Evolutionary conservation across 345 rosid genomes (phyloP).

Genomic region (Lepidium sativum): DNA sequence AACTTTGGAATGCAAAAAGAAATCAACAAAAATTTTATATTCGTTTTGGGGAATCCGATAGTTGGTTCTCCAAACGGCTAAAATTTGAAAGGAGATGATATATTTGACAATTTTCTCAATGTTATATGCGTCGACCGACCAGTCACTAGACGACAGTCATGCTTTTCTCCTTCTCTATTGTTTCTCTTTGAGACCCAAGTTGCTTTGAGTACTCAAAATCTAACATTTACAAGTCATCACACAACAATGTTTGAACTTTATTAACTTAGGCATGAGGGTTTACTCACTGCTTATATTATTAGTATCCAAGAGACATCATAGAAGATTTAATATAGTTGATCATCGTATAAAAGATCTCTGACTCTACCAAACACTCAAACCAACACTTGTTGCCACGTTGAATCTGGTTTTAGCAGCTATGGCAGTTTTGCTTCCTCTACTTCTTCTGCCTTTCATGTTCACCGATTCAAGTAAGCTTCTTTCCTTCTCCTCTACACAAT

Average conservation of each 20-base stretch:
- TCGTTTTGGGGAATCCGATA: no score
- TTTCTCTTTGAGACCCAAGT: neutral
- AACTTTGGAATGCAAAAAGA: no score
- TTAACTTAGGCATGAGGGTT: neutral
- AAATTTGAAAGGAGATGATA: no score
- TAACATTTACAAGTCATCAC: constrained; percentile 27
- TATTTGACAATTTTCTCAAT: no score
- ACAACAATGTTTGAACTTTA: neutral
- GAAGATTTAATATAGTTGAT: neutral
- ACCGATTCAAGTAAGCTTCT: constrained; percentile 62
- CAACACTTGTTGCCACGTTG: neutral
- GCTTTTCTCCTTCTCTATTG: constrained; percentile 14
- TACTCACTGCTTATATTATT: neutral
- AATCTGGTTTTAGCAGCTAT: constrained; percentile 26
- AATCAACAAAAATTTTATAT: no score
- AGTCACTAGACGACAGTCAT: constrained; percentile 10
- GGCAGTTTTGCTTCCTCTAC: constrained; percentile 40
- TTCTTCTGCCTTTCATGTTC: constrained; percentile 43
- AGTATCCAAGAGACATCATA: neutral
- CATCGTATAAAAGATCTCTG: constrained; percentile 1
- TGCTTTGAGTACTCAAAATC: constrained; percentile 5
- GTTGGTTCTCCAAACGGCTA: no score
- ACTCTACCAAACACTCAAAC: neutral
- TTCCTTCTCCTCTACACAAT: neutral
- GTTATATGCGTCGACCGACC: constrained; percentile 19